A percentile compares a stretch with the other conserved stretches of the same genome.
These are phyloP conservation scores for Ophiostoma populinum DNA, from an alignment of 2,329 filamentous ascomycete genomes.

Conservation along the genomic window DNA sequence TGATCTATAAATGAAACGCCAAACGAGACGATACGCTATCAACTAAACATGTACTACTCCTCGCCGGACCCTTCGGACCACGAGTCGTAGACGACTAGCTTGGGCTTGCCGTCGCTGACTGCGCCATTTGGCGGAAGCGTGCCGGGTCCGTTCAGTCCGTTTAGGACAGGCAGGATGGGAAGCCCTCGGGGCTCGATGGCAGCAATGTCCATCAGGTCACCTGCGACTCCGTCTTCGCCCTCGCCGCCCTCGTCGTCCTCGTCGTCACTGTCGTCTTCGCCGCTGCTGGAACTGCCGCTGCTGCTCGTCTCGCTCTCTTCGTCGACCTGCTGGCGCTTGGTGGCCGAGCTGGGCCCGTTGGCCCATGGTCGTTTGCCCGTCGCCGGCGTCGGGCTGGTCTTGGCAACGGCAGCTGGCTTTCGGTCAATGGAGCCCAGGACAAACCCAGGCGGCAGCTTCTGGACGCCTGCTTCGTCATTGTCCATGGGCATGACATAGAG, in stretches of 20 bases:
- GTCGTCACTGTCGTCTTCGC: conserved; percentile 1
- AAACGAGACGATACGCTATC: too few relatives aligned
- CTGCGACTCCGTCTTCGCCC: not conserved
- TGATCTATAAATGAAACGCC: too few relatives aligned
- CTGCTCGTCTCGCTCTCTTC: conserved; percentile 11
- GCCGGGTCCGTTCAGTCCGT: not conserved
- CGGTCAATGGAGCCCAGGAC: conserved; percentile 13
- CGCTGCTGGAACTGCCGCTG: conserved; percentile 5
- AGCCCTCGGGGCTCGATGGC: not conserved
- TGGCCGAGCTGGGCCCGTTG: not conserved
- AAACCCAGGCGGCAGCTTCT: conserved; percentile 13
- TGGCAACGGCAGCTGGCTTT: not conserved
- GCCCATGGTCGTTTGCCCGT: conserved; percentile 1
- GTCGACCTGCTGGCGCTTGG: conserved; percentile 5
- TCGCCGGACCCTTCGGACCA: conserved; percentile 12
- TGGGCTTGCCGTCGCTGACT: not conserved
- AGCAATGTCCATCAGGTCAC: not conserved
- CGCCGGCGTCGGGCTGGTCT: too few relatives aligned
- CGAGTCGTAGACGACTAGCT: conserved; percentile 13
- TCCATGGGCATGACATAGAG: conserved; percentile 36
- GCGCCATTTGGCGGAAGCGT: too few relatives aligned
- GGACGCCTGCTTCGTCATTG: not conserved
- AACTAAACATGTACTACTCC: too few relatives aligned
- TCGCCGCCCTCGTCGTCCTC: not conserved
- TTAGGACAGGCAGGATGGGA: not conserved